Base-by-base conservation (phyloP, 2,329 filamentous ascomycete species). In the Aspergillus eucalypticola region DNA sequence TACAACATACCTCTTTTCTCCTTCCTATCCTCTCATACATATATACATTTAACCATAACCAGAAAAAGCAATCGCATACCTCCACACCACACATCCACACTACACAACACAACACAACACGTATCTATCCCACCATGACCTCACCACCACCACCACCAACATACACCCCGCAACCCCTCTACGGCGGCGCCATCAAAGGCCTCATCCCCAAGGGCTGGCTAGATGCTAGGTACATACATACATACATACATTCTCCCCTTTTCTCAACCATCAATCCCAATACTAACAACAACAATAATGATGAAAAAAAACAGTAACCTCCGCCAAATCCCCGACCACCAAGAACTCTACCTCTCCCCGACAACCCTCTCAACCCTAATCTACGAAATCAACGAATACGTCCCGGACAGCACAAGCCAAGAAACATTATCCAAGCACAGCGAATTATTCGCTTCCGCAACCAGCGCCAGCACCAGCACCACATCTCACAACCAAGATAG, bases 291-390 rank as follows among this genome's bases (percentile, higher is more conserved):
- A n/a, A n/a, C n/a, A 56, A 29, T 10, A 58, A 66, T 64, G 64
- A 65, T 54, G 19, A 19, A 19, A 19, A 19, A 21, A 17, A 7
- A n/a, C n/a, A 27, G 74, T 60, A 63, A 67, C 55, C 66, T 76
- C 52, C 74, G 73, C 60, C 68, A 79, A 70, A 69, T 78, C 55
- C 76, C 76, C 44, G 72, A 77, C 62, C 90, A 96, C 76, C 93
- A 98, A 80, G 94, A 97, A 81, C 90, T 97, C 67, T 96, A 88
- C 79, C 88, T 97, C 71, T 92, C 96, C 73, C 84, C 86, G 65
- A 84, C 90, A 64, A 92, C 92, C 53, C 93, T 93, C 75, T 91
- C 91, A 3, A 92, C 86, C 77, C 88, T 96, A 74, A 93, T 96
- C 68, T 85, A 97, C 76, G 94, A 98, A 70, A 91, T 98, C 71